phyloP scores from a whole-genome alignment of 129 eudicot species.

The Flaveria trinervia region DNA sequence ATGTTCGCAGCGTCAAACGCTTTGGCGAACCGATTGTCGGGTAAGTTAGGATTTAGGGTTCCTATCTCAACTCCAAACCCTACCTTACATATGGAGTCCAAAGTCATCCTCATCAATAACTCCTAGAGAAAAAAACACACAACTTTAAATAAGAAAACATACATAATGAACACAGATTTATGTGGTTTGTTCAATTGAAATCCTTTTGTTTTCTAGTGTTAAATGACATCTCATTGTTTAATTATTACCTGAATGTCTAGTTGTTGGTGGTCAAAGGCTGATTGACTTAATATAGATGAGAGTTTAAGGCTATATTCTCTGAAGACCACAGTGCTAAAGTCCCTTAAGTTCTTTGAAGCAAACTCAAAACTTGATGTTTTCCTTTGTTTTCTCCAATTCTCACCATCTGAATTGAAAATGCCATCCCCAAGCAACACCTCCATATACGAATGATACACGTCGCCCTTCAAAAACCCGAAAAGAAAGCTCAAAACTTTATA shows the following conservation, averaged over 20 bases:
- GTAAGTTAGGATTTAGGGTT: constrained; percentile 74
- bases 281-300: constrained; percentile 55
- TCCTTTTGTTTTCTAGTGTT: neutral
- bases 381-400: constrained; percentile 89
- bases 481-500: constrained; percentile 10
- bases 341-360: constrained; percentile 95
- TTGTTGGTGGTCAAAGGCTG: constrained; percentile 47
- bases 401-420: constrained; percentile 95
- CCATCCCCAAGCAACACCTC: constrained; percentile 97
- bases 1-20: constrained; percentile 91
- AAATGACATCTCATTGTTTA: neutral
- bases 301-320: constrained; percentile 92
- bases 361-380: constrained; percentile 96
- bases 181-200: neutral
- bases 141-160: neutral
- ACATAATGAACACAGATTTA: neutral
- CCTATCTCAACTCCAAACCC: constrained; percentile 98
- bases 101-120: constrained; percentile 95
- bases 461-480: constrained; percentile 57
- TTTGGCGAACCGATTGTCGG: constrained; percentile 66
- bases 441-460: constrained; percentile 92
- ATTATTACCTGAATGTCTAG: constrained; percentile 81
- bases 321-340: constrained; percentile 89
- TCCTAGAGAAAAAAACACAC: constrained; percentile 43
- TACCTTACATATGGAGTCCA: constrained; percentile 97